Conservation (phyloP, 371 early-diverging fungal genomes). For the Mucor ambiguus region DNA sequence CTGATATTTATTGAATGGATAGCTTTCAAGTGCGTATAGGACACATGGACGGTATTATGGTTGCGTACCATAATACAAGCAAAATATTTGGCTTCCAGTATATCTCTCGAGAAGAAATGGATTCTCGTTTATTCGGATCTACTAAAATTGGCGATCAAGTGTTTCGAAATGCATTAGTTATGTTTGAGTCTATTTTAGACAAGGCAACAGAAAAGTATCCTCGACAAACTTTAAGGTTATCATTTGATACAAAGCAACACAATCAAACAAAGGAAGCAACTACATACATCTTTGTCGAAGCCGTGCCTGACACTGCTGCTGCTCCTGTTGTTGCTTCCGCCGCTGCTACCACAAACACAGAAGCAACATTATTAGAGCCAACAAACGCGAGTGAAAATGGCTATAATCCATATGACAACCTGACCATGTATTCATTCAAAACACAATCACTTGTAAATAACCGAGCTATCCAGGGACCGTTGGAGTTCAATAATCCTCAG, state of each 20-base stretch:
- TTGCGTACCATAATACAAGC: constrained; percentile 92
- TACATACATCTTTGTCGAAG: constrained; percentile 50
- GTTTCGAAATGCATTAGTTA: constrained; percentile 63
- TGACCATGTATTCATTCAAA: constrained; percentile 27
- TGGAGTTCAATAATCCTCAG: constrained; percentile 9
- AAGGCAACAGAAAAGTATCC: constrained; percentile 64
- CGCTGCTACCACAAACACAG: not conserved
- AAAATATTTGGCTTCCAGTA: constrained; percentile 96
- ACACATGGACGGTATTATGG: constrained; percentile 95
- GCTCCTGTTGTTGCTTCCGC: not conserved
- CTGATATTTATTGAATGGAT: not conserved
- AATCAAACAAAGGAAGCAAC: constrained; percentile 19
- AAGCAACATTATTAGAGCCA: constrained; percentile 3
- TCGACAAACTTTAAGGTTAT: constrained; percentile 47
- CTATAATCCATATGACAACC: constrained; percentile 17
- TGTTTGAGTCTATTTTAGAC: constrained; percentile 70
- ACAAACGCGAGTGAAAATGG: not conserved
- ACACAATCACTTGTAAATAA: constrained; percentile 34
- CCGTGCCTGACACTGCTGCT: constrained; percentile 14
- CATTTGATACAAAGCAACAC: constrained; percentile 38
- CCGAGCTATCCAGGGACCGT: constrained; percentile 9
- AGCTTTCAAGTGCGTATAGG: constrained; percentile 94
- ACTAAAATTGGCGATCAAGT: constrained; percentile 71
- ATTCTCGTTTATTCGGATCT: constrained; percentile 79
- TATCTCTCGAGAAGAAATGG: constrained; percentile 86